Evolutionary conservation across 202 grass and related monocot species (phyloP).

Genomic region (Eragrostis tef): DNA sequence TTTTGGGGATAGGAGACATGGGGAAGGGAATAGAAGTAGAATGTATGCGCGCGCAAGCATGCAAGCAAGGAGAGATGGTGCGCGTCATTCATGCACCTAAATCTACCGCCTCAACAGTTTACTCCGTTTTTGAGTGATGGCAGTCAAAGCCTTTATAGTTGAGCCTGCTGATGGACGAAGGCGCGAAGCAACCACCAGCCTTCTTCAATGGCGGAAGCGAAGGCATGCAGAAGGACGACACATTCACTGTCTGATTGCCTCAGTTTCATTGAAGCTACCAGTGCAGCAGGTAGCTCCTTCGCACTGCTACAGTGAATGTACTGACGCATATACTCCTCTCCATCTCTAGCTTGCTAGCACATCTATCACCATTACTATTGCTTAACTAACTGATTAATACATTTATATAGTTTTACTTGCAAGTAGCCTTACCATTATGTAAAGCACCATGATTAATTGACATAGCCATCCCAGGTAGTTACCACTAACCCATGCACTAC

Average conservation of each 20-base stretch:
- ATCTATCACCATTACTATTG: slow-evolving; percentile 39
- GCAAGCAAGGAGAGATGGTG: slow-evolving; percentile 5
- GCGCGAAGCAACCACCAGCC: slow-evolving; percentile 19
- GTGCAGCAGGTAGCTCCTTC: slow-evolving; percentile 13
- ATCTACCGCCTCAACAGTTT: slow-evolving; percentile 31
- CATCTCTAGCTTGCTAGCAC: slow-evolving; percentile 7
- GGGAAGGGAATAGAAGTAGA: slow-evolving; percentile 49
- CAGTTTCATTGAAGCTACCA: slow-evolving; percentile 59
- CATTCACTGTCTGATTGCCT: slow-evolving; percentile 59
- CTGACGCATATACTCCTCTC: neutral
- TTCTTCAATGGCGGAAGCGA: slow-evolving; percentile 50
- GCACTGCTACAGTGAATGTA: slow-evolving; percentile 30
- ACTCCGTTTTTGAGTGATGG: slow-evolving; percentile 25
- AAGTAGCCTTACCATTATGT: slow-evolving; percentile 30
- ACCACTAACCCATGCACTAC: slow-evolving; percentile 40
- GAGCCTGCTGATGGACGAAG: slow-evolving; percentile 3
- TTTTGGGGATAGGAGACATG: slow-evolving; percentile 56
- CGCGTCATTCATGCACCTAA: slow-evolving; percentile 57
- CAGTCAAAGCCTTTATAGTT: slow-evolving; percentile 59
- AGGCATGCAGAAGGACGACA: slow-evolving; percentile 45
- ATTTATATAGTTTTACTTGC: slow-evolving; percentile 47
- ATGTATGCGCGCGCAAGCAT: slow-evolving; percentile 33
- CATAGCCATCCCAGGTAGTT: slow-evolving; percentile 19
- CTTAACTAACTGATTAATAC: slow-evolving; percentile 43
- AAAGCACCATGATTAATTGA: slow-evolving; percentile 33